Evolutionary conservation across 2,329 filamentous ascomycete genomes (phyloP).

Genomic region (Alternaria sp.): DNA sequence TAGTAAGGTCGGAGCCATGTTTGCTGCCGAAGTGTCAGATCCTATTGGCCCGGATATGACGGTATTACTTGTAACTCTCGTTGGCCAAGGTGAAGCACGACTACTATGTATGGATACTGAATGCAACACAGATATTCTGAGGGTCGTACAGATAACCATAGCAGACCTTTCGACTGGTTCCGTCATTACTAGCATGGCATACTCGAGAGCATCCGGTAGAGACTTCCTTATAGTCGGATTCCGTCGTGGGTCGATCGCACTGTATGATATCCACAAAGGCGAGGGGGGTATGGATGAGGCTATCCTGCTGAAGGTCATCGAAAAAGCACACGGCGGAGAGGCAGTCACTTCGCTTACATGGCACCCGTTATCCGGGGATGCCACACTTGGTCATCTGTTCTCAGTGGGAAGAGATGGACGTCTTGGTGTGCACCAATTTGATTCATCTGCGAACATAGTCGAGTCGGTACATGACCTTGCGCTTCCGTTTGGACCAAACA

Average conservation of each 20-base stretch:
- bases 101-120: slow-evolving; percentile 36
- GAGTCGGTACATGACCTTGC: slow-evolving; percentile 71
- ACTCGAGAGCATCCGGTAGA: slow-evolving; percentile 30
- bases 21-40: slow-evolving; percentile 25
- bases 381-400: slow-evolving; percentile 62
- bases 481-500: slow-evolving; percentile 75
- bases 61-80: slow-evolving; percentile 51
- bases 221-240: slow-evolving; percentile 63
- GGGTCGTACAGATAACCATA: slow-evolving; percentile 25
- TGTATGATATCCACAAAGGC: slow-evolving; percentile 52
- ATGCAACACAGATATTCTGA: slow-evolving; percentile 6
- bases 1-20: slow-evolving; percentile 56
- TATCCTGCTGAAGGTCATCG: slow-evolving; percentile 29
- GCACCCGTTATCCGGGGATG: slow-evolving; percentile 47
- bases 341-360: slow-evolving; percentile 72
- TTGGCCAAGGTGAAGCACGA: slow-evolving; percentile 49
- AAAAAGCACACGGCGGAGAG: slow-evolving; percentile 61
- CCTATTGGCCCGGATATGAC: slow-evolving; percentile 22
- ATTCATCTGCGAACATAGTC: slow-evolving; percentile 32
- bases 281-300: slow-evolving; percentile 4
- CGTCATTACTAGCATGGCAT: slow-evolving; percentile 61
- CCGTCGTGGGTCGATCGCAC: slow-evolving; percentile 62
- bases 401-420: slow-evolving; percentile 80
- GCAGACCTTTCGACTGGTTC: slow-evolving; percentile 55
- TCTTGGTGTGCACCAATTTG: slow-evolving; percentile 68